Evolutionary conservation across 768 basidiomycete genomes (phyloP), one percentile per base, ranked within the genome.

Genomic region (Pulveroboletus ravenelii): DNA sequence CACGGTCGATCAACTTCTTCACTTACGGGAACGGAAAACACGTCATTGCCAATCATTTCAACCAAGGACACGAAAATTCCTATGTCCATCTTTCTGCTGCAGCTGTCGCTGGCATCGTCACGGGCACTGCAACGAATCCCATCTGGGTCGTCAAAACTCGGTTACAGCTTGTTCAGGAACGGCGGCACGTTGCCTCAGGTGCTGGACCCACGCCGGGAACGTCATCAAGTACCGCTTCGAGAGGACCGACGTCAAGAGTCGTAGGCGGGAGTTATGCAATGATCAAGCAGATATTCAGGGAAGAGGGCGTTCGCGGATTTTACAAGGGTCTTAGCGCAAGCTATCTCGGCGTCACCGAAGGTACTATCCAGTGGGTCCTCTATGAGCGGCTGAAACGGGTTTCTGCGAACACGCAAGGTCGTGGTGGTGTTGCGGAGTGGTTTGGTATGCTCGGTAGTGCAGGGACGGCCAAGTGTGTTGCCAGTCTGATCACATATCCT

Each of bases 101-200:
- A 1, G 87, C 90, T 0, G 63, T 84, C 10, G 95, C 95, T 1
- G 94, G 95, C 1, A 73, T 98, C 56, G 74, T 77, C 30, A 99
- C 96, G 0, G 81, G 93, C 5, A 86, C 91, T 0, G 91, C 83
- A 10, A 98, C 96, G 18, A 99, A 99, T 67, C 96, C 96, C 0
- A 95, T 99, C 23, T 99, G 96, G 96, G 96, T 99, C 41, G 92
- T 99, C 53, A 99, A 98, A 70, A 99, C 96, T 39, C 85, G 95
- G 7, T 62, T 99, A 47, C 96, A 99, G 64, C 81, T 99, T 14
- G 72, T 70, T 3, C 68, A 74, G 17, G 63, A 64, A 32, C 65
- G 56, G 2, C 63, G 53, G 23, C 55, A 57, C 2, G 45, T 51
- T 14, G 42, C 51, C 13, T 34, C 59, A 10, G 7, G 41, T 13